Conservation (phyloP, 1,284 basidiomycete genomes). For the Albatrellus sp. region DNA sequence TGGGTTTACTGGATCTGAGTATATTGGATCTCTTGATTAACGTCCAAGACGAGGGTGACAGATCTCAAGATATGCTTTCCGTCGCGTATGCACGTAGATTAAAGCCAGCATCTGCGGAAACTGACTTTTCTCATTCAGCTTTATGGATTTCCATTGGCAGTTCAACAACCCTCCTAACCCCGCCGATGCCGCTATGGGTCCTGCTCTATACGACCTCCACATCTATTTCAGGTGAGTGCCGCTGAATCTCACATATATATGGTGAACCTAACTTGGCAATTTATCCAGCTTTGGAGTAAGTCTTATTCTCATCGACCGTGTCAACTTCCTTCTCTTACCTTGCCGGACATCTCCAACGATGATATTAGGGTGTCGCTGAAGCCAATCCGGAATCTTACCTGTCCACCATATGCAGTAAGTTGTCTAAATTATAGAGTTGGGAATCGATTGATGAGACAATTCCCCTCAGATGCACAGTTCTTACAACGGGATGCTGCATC, state of each 20-base stretch:
- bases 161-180: slow-evolving; percentile 55
- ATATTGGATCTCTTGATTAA: slow-evolving; percentile 16
- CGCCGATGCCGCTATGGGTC: slow-evolving; percentile 50
- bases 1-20: slow-evolving; percentile 19
- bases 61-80: background rate
- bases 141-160: slow-evolving; percentile 74
- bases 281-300: slow-evolving; percentile 43
- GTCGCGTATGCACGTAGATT: too few species aligned
- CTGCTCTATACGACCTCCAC: slow-evolving; percentile 69
- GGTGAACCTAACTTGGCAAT: slow-evolving; percentile 6
- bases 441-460: background rate
- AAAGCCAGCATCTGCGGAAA: too few species aligned
- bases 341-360: slow-evolving; percentile 1
- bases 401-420: slow-evolving; percentile 46
- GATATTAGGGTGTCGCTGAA: slow-evolving; percentile 50
- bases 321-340: background rate
- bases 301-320: background rate
- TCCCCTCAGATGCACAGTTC: slow-evolving; percentile 34
- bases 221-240: slow-evolving; percentile 54
- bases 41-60: slow-evolving; percentile 6
- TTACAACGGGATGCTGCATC: slow-evolving; percentile 34
- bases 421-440: background rate
- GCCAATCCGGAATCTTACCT: slow-evolving; percentile 54
- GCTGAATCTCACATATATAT: background rate
- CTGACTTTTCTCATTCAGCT: slow-evolving; percentile 25